phyloP scores from a whole-genome alignment of 768 basidiomycete species.

The Phylloporus arenicola region DNA sequence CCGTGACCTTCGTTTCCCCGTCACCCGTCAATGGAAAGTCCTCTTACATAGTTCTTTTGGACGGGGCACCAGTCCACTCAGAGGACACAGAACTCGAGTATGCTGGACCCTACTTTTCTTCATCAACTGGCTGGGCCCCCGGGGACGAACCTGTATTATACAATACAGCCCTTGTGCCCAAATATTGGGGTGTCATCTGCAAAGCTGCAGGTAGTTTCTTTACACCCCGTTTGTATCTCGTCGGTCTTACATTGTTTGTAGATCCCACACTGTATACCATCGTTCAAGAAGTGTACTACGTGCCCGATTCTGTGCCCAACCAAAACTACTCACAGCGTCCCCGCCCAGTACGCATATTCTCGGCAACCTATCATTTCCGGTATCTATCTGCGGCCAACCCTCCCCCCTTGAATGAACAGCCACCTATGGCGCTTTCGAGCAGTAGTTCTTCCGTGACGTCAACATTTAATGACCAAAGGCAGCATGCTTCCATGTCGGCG shows the following conservation, averaged over 20 bases:
- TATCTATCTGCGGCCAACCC: slow-evolving; percentile 27
- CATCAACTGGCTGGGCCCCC: slow-evolving; percentile 17
- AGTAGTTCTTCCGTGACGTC: slow-evolving; percentile 15
- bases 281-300: slow-evolving; percentile 51
- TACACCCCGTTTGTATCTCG: neutral
- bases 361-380: slow-evolving; percentile 54
- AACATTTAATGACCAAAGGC: slow-evolving; percentile 1
- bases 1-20: slow-evolving; percentile 56
- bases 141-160: slow-evolving; percentile 43
- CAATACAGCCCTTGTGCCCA: slow-evolving; percentile 55
- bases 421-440: slow-evolving; percentile 10
- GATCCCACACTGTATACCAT: slow-evolving; percentile 66
- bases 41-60: slow-evolving; percentile 49
- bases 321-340: slow-evolving; percentile 17
- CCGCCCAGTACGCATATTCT: slow-evolving; percentile 40
- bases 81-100: slow-evolving; percentile 40
- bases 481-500: neutral
- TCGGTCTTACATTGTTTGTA: slow-evolving; percentile 21
- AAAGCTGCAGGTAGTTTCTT: slow-evolving; percentile 44
- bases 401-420: slow-evolving; percentile 7
- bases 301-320: slow-evolving; percentile 24
- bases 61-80: slow-evolving; percentile 45
- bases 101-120: slow-evolving; percentile 32
- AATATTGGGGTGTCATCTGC: slow-evolving; percentile 59
- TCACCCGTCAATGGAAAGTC: slow-evolving; percentile 47